phyloP scores from a whole-genome alignment of 352 stramenopile species.

The Aphanomyces stellatus region DNA sequence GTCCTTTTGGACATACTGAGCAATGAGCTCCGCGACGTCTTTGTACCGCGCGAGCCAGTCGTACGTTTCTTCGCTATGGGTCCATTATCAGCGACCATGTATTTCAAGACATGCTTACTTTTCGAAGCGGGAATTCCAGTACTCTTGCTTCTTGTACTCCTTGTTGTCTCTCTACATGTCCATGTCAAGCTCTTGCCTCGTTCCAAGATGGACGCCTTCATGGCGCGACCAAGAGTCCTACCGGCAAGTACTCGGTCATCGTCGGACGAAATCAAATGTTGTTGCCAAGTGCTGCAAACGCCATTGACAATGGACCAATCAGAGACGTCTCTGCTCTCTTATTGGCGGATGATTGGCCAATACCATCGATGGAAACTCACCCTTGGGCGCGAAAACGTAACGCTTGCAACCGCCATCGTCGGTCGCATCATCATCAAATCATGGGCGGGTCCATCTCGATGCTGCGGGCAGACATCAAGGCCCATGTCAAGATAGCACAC shows the following conservation, averaged over 20 bases:
- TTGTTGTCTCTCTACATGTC: slow-evolving; percentile 33
- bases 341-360: background rate
- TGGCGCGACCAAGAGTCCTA: background rate
- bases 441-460: slow-evolving; percentile 68
- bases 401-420: no score
- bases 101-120: slow-evolving; percentile 22
- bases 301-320: background rate
- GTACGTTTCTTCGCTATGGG: slow-evolving; percentile 52
- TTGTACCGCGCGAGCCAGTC: slow-evolving; percentile 63
- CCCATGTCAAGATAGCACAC: slow-evolving; percentile 44
- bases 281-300: background rate
- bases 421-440: no score
- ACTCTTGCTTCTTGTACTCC: slow-evolving; percentile 53
- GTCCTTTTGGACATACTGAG: slow-evolving; percentile 30
- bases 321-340: background rate
- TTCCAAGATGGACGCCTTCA: background rate
- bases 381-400: no score
- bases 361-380: background rate
- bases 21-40: slow-evolving; percentile 35
- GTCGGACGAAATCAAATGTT: background rate
- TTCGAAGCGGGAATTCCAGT: slow-evolving; percentile 67
- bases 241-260: slow-evolving; percentile 1
- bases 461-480: slow-evolving; percentile 53
- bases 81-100: background rate
- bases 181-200: background rate